phyloP scores from a whole-genome alignment of 352 stramenopile species.

The Globisporangium solare region DNA sequence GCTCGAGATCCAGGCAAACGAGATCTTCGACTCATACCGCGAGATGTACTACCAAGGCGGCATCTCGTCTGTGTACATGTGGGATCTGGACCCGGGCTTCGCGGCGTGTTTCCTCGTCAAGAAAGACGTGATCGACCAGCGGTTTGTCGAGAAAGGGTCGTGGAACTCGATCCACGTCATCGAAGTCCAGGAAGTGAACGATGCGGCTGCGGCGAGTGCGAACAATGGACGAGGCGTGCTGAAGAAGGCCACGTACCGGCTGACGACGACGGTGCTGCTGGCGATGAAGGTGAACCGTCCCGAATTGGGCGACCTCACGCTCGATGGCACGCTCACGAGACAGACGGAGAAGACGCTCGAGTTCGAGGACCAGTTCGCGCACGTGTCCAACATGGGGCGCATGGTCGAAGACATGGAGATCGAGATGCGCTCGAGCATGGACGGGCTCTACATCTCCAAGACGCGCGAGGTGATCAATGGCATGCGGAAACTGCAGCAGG shows the following conservation, averaged over 20 bases:
- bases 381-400: constrained; percentile 93
- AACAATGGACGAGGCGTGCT: constrained; percentile 13
- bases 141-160: constrained; percentile 76
- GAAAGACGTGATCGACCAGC: constrained; percentile 85
- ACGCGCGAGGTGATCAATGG: constrained; percentile 92
- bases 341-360: constrained; percentile 69
- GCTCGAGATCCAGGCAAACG: constrained; percentile 92
- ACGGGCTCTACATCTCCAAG: constrained; percentile 94
- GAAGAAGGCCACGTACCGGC: constrained; percentile 84
- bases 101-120: constrained; percentile 93
- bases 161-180: constrained; percentile 97
- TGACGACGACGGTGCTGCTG: constrained; percentile 92
- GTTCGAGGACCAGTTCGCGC: constrained; percentile 73
- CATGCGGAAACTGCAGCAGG: constrained; percentile 85
- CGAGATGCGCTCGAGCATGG: constrained; percentile 90
- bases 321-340: constrained; percentile 88
- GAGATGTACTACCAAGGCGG: constrained; percentile 96
- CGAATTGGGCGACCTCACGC: constrained; percentile 76
- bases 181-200: constrained; percentile 72
- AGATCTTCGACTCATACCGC: constrained; percentile 96
- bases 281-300: constrained; percentile 86
- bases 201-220: constrained; percentile 7
- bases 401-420: constrained; percentile 97
- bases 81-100: constrained; percentile 92
- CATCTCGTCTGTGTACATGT: constrained; percentile 94